Evolutionary conservation across 2,329 filamentous ascomycete genomes (phyloP).

Genomic region (Epichloe uncinata): DNA sequence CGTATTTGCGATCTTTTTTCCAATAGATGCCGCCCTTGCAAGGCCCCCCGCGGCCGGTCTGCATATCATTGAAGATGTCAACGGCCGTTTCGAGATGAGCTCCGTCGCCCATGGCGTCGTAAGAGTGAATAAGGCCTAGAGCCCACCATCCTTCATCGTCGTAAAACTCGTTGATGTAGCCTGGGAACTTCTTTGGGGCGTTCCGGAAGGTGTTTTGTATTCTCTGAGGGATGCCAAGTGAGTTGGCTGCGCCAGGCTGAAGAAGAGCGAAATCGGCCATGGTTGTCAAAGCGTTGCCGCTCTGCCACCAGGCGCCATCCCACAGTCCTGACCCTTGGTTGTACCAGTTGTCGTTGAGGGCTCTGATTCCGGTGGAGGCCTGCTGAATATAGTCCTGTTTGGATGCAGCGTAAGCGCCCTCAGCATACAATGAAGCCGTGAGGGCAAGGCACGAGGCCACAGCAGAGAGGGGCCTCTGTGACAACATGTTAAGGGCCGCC

Average conservation of each 20-base stretch:
- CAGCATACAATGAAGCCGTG: background rate
- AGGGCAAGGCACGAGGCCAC: slow-evolving; percentile 2
- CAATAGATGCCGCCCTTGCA: slow-evolving; percentile 43
- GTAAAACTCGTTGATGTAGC: slow-evolving; percentile 39
- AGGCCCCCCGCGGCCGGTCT: slow-evolving; percentile 29
- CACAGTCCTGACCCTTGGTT: slow-evolving; percentile 47
- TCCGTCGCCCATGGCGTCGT: slow-evolving; percentile 36
- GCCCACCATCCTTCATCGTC: slow-evolving; percentile 53
- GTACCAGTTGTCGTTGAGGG: slow-evolving; percentile 47
- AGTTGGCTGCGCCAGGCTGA: slow-evolving; percentile 18
- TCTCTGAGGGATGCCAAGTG: slow-evolving; percentile 24
- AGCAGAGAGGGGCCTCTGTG: background rate
- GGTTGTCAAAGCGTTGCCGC: slow-evolving; percentile 51
- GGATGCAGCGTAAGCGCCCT: background rate
- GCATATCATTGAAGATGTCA: slow-evolving; percentile 43
- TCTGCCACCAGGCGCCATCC: slow-evolving; percentile 60
- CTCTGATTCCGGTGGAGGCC: slow-evolving; percentile 20
- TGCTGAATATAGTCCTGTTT: slow-evolving; percentile 19
- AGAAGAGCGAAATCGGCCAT: slow-evolving; percentile 39
- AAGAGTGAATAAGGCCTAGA: slow-evolving; percentile 42
- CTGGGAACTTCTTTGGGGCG: slow-evolving; percentile 27
- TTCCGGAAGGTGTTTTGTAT: slow-evolving; percentile 31
- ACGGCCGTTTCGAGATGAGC: slow-evolving; percentile 40
- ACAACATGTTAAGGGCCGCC: background rate
- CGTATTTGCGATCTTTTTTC: slow-evolving; percentile 37